These are phyloP conservation scores for Wickerhamomyces queroliae DNA, from an alignment of 805 yeast species.

Conservation along the genomic window DNA sequence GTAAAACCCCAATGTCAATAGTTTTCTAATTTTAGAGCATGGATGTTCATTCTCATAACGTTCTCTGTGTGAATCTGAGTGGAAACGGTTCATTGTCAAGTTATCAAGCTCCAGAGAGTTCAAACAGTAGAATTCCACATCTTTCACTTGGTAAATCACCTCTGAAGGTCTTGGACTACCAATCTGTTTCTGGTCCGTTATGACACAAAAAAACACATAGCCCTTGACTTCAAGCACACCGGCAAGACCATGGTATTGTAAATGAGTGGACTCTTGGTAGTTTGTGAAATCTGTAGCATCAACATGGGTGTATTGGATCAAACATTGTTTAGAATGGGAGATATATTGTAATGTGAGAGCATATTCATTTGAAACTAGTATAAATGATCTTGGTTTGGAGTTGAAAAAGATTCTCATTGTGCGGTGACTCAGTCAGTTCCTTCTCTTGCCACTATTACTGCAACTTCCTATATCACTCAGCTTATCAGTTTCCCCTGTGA, in stretches of 20 bases:
- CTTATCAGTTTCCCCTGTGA: no score
- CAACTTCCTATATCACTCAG: no score
- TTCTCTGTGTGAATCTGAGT: slow-evolving; percentile 19
- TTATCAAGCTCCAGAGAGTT: slow-evolving; percentile 50
- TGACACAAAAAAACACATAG: slow-evolving; percentile 49
- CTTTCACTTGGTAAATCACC: slow-evolving; percentile 45
- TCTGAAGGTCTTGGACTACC: slow-evolving; percentile 57
- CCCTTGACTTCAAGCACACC: slow-evolving; percentile 56
- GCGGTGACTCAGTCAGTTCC: not conserved
- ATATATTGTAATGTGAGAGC: slow-evolving; percentile 54
- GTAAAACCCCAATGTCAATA: slow-evolving; percentile 80
- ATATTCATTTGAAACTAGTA: slow-evolving; percentile 51
- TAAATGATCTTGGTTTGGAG: slow-evolving; percentile 61
- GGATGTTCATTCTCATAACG: slow-evolving; percentile 57
- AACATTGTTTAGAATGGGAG: slow-evolving; percentile 16
- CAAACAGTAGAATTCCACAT: slow-evolving; percentile 61
- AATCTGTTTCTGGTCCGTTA: slow-evolving; percentile 47
- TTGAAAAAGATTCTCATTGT: slow-evolving; percentile 34
- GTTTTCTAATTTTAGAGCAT: slow-evolving; percentile 66
- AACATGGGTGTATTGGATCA: slow-evolving; percentile 50
- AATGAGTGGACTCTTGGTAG: slow-evolving; percentile 33
- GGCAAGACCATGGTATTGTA: slow-evolving; percentile 46
- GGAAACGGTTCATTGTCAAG: slow-evolving; percentile 18
- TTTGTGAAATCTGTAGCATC: slow-evolving; percentile 30
- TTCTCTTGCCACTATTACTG: no score